Percentiles rank a stretch among this genome's conserved stretches.
These are phyloP conservation scores for Lachancea nothofagi DNA, from an alignment of 805 yeast genomes.

Conservation along the genomic window DNA sequence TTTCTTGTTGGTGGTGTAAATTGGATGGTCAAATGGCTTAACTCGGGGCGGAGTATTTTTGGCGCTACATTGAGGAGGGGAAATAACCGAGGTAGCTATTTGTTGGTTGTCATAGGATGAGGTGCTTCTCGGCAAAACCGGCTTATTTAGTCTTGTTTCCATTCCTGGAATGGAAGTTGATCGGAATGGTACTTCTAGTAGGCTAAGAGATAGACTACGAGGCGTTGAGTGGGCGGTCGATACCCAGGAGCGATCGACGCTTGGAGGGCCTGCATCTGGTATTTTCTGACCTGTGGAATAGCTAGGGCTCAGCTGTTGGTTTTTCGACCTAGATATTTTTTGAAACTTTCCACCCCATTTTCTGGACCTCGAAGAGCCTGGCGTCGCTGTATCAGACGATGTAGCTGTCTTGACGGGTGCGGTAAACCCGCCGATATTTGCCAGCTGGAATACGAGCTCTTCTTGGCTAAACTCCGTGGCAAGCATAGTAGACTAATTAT, in stretches of 20 bases:
- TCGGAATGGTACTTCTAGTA: slow-evolving; percentile 17
- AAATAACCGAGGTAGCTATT: neutral
- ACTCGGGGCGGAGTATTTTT: slow-evolving; percentile 14
- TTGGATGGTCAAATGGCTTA: slow-evolving; percentile 15
- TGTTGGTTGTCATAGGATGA: neutral
- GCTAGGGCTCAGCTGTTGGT: neutral
- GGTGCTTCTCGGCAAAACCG: neutral
- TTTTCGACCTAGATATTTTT: slow-evolving; percentile 4
- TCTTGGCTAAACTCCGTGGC: slow-evolving; percentile 6
- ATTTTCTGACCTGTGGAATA: neutral
- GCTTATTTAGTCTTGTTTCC: neutral
- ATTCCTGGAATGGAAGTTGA: slow-evolving; percentile 30
- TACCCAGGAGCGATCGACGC: neutral
- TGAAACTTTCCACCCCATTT: slow-evolving; percentile 17
- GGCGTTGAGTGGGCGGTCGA: slow-evolving; percentile 1
- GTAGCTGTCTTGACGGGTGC: slow-evolving; percentile 3
- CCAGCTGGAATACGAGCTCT: slow-evolving; percentile 11
- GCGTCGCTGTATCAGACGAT: slow-evolving; percentile 6
- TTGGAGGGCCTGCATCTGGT: neutral
- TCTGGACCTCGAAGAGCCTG: slow-evolving; percentile 17
- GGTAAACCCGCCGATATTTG: slow-evolving; percentile 11
- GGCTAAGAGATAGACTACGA: slow-evolving; percentile 3
- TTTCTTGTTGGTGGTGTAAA: slow-evolving; percentile 16
- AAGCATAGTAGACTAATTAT: neutral
- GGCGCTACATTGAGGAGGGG: neutral